Conservation (phyloP, 305 asterid genomes). For the Fraxinus dipetala region DNA sequence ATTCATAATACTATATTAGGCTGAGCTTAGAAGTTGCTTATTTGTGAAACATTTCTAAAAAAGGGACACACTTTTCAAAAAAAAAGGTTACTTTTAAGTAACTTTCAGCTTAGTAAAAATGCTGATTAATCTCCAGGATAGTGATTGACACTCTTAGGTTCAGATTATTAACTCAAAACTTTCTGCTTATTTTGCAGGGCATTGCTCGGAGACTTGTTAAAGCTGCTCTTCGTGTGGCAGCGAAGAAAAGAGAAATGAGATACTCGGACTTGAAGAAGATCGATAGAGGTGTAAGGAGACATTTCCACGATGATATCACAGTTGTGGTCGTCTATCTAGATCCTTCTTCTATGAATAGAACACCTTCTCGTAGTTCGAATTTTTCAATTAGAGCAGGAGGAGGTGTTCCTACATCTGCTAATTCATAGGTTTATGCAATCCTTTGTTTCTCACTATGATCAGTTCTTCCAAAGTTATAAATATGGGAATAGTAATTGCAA, state of each 20-base stretch:
- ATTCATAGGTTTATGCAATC: conserved; percentile 25
- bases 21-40: background rate
- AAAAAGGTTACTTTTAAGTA: background rate
- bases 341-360: conserved; percentile 36
- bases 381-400: conserved; percentile 52
- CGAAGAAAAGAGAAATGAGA: conserved; percentile 93
- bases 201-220: conserved; percentile 71
- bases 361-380: conserved; percentile 28
- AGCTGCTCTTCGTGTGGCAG: conserved; percentile 73
- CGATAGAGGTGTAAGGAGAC: conserved; percentile 84
- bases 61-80: background rate
- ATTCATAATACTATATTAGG: background rate
- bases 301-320: conserved; percentile 88
- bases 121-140: background rate
- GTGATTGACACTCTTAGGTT: background rate
- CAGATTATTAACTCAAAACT: background rate
- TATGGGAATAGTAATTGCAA: background rate
- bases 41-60: too few species aligned
- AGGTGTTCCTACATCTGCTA: conserved; percentile 35
- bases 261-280: conserved; percentile 85
- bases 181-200: conserved; percentile 45
- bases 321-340: conserved; percentile 72
- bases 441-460: conserved; percentile 3
- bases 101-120: background rate
- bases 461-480: conserved; percentile 6